Evolutionary conservation across 176 grass and related monocot species (phyloP).

Genomic region (Triticum timopheevii): DNA sequence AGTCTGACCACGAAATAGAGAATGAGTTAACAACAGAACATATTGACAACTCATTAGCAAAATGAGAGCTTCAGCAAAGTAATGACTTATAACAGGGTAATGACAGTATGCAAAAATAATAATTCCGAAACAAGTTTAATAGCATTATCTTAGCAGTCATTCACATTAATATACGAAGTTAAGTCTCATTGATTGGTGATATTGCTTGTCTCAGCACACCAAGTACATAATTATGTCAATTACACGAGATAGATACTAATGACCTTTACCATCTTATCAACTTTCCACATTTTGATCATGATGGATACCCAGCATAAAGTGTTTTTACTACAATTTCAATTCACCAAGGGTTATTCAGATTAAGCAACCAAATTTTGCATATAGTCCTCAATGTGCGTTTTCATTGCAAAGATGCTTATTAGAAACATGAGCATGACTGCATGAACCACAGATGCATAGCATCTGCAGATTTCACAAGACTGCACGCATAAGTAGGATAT

Average conservation of each 20-base stretch:
- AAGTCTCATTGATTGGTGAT: slow-evolving; percentile 5
- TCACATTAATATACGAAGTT: neutral
- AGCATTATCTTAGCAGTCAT: neutral
- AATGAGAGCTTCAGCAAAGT: neutral
- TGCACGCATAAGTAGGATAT: slow-evolving; percentile 1
- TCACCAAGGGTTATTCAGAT: slow-evolving; percentile 1
- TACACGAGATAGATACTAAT: neutral
- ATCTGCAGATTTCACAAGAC: neutral
- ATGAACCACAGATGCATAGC: neutral
- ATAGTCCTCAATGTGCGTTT: neutral
- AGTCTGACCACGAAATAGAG: slow-evolving; percentile 57
- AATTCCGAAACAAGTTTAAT: neutral
- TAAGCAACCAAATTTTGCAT: neutral
- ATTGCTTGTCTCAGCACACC: slow-evolving; percentile 2
- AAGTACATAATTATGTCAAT: neutral
- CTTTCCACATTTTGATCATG: neutral
- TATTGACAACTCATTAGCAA: neutral
- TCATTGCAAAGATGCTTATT: slow-evolving; percentile 3
- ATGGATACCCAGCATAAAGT: slow-evolving; percentile 11
- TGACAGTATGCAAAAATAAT: neutral
- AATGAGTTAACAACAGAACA: neutral
- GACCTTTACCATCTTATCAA: neutral
- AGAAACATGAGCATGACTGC: neutral
- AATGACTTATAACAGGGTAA: neutral
- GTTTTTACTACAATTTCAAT: slow-evolving; percentile 5